Base-by-base conservation (phyloP, 768 basidiomycete species). In the Agrocybe pediades region DNA sequence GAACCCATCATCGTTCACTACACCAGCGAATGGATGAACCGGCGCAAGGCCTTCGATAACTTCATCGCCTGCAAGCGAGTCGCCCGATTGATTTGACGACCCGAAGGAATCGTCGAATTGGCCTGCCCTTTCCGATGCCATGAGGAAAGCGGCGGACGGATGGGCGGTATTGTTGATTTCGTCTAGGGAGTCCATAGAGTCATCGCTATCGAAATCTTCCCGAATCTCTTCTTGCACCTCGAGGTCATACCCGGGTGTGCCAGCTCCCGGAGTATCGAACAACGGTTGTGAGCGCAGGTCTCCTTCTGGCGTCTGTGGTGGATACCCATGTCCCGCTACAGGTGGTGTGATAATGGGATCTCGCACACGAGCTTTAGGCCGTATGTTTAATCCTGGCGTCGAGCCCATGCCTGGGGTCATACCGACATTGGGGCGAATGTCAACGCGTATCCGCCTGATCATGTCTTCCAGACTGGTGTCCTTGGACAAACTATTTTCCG, bases 121-220 rank as follows among this genome's bases (percentile, higher is more conserved):
- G 27, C 74, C 77, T 27, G 62, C 63, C 2, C 72, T 68, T 57
- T 72, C 74, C 0, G 78, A 74, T 3, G 82, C 86, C 74, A 88
- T 80, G 2, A 91, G 71, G 68, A 91, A 90, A 1, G 86, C 87
- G 1, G 83, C 83, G 8, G 86, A 87, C 1, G 88, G 87, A 58
- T 86, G 83, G 3, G 77, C 80, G 2, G 84, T 78, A 62, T 80
- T 77, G 61, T 82, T 76, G 46, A 81, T 70, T 39, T 83, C 82
- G 53, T 81, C 81, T 49, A 84, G 71, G 23, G 83, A 83, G 63
- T 86, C 86, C 33, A 36, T 11, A 6, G 84, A 85, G 58, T 83
- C 81, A 1, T 81, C 83, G 57, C 84, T 77, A n/a, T 36, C 33
- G 13, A 36, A 36, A 5, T 65, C 60, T 8, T 59, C 57, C 30